phyloP scores from a whole-genome alignment of 1,139 yeast genomes.

The Blastobotrys persicus region DNA sequence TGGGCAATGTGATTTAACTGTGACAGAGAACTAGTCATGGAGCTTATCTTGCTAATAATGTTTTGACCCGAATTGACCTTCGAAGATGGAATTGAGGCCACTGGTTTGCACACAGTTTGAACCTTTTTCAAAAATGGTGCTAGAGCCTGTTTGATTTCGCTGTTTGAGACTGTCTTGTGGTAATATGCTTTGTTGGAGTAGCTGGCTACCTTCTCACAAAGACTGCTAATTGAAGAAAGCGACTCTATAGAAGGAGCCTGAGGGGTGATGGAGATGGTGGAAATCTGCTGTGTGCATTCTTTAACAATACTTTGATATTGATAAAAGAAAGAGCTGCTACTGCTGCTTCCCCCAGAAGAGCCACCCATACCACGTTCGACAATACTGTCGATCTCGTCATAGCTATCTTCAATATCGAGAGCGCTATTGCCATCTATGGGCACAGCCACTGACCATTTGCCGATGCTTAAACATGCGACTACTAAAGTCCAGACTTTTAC shows the following conservation, averaged over 20 bases:
- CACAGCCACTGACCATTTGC: not conserved
- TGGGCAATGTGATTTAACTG: not conserved
- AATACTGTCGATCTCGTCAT: not conserved
- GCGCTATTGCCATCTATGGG: not conserved
- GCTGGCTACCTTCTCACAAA: not conserved
- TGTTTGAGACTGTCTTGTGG: not conserved
- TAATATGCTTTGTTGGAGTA: not conserved
- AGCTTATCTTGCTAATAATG: not conserved
- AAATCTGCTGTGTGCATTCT: not conserved
- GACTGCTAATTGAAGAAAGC: not conserved
- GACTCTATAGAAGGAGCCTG: not conserved
- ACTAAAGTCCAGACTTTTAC: not conserved
- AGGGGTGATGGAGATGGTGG: not conserved
- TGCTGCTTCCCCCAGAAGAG: not conserved
- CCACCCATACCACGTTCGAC: not conserved
- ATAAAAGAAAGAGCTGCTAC: not conserved
- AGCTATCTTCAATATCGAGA: not conserved
- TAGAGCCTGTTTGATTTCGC: not conserved
- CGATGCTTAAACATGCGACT: not conserved
- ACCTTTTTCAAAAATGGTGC: not conserved
- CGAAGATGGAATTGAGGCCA: not conserved
- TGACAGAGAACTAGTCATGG: not conserved
- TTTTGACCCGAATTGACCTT: not conserved
- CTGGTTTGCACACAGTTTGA: not conserved
- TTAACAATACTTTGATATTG: not conserved